Percentiles rank a stretch among this genome's conserved stretches.
These are phyloP conservation scores for Dryas alaskensis DNA, from an alignment of 306 rosid genomes.

Conservation along the genomic window DNA sequence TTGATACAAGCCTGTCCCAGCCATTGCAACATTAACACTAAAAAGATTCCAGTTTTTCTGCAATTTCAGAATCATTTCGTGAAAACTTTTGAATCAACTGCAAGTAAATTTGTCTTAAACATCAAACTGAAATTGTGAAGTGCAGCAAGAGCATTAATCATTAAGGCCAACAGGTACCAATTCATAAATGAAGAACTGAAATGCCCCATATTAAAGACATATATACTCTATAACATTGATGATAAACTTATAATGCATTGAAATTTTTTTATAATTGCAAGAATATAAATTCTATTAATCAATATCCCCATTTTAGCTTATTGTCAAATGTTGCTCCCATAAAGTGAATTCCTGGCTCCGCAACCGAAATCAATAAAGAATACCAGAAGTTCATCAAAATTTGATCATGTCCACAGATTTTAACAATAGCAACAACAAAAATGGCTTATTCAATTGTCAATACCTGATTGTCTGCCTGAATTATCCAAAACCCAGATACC, in stretches of 20 bases:
- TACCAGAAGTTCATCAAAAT: neutral
- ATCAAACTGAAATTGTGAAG: neutral
- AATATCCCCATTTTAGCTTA: neutral
- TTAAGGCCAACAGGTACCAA: neutral
- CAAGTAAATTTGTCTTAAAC: neutral
- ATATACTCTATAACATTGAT: too few relatives aligned
- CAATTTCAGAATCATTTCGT: neutral
- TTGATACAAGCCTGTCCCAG: constrained; percentile 22
- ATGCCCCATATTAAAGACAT: too few relatives aligned
- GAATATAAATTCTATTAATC: too few relatives aligned
- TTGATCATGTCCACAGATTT: neutral
- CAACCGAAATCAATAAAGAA: neutral
- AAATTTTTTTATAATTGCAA: neutral
- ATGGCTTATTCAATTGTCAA: neutral
- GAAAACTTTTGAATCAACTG: neutral
- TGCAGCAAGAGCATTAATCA: neutral
- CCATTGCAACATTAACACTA: constrained; percentile 25
- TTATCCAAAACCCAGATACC: neutral
- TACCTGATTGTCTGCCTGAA: neutral
- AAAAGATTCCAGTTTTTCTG: constrained; percentile 30
- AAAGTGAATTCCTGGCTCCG: neutral
- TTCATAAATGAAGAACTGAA: neutral
- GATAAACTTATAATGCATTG: neutral
- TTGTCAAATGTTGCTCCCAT: neutral
- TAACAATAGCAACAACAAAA: neutral